Percentiles rank a stretch among this genome's conserved stretches.
Conservation (phyloP, 2,329 filamentous ascomycete genomes). For the Ophiocordyceps polyrhachis-furcata region DNA sequence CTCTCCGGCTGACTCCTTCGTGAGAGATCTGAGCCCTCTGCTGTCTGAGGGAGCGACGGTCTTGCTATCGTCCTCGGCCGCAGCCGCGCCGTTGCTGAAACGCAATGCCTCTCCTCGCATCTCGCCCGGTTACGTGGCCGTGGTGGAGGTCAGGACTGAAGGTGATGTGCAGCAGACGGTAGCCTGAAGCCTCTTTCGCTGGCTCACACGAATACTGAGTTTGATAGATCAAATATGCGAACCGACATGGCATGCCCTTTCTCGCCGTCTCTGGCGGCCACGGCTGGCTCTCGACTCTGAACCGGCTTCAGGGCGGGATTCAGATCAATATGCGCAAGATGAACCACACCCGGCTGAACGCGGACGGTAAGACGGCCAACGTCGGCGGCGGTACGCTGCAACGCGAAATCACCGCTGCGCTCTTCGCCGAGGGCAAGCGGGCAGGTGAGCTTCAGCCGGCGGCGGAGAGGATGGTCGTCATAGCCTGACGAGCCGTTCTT, state of each 20-base stretch:
- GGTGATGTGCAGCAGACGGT: conserved; percentile 1
- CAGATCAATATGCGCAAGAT: conserved; percentile 5
- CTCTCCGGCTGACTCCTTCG: background rate
- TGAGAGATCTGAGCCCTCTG: background rate
- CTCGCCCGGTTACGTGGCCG: background rate
- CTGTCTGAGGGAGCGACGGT: background rate
- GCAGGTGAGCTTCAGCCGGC: conserved; percentile 1
- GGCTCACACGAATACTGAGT: background rate
- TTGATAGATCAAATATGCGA: conserved; percentile 6
- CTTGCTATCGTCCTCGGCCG: background rate
- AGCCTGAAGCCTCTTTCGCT: background rate
- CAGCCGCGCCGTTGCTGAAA: background rate
- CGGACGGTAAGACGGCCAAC: conserved; percentile 1
- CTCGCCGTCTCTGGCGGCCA: conserved; percentile 4
- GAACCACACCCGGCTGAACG: conserved; percentile 2
- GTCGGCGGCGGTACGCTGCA: conserved; percentile 3
- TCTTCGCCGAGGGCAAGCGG: conserved; percentile 2
- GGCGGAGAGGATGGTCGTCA: background rate
- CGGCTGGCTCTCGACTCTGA: conserved; percentile 2
- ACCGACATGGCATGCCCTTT: conserved; percentile 2
- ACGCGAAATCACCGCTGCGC: conserved; percentile 1
- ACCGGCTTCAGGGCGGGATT: conserved; percentile 1
- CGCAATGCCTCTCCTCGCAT: background rate
- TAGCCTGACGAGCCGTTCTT: background rate
- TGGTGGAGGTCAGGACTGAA: background rate